Evolutionary conservation across 495 filamentous ascomycete genomes (phyloP).

Genomic region (Sphaerosporella brunnea): DNA sequence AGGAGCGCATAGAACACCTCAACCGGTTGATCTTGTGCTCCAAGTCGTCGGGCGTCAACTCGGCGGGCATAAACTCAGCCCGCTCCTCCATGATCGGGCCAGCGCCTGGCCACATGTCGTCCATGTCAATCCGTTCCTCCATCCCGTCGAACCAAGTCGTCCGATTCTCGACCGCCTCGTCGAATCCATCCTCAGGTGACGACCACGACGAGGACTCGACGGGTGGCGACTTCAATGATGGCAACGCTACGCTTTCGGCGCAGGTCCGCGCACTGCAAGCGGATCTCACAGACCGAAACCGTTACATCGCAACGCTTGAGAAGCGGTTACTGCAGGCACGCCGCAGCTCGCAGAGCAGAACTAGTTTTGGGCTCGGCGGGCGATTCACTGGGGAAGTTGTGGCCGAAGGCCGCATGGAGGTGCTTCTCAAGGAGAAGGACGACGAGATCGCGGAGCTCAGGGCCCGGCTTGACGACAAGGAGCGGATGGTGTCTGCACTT

Average conservation of each 20-base stretch:
- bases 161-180: conserved; percentile 51
- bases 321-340: conserved; percentile 81
- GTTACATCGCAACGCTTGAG: conserved; percentile 87
- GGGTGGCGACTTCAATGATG: conserved; percentile 67
- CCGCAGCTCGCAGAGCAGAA: conserved; percentile 71
- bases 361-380: conserved; percentile 42
- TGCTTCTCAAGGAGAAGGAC: conserved; percentile 72
- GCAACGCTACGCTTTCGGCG: conserved; percentile 57
- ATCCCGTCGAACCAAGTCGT: conserved; percentile 44
- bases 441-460: conserved; percentile 81
- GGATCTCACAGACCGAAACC: conserved; percentile 87
- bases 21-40: conserved; percentile 90
- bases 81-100: conserved; percentile 19
- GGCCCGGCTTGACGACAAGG: conserved; percentile 84
- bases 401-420: conserved; percentile 48
- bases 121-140: conserved; percentile 50
- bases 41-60: conserved; percentile 88
- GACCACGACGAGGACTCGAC: conserved; percentile 49
- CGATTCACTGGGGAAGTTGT: conserved; percentile 33
- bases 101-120: conserved; percentile 29
- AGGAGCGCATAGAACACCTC: conserved; percentile 92
- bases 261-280: conserved; percentile 79
- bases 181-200: conserved; percentile 30
- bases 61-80: conserved; percentile 68
- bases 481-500: conserved; percentile 76